phyloP scores from a whole-genome alignment of 2,329 filamentous ascomycete species.

The Ophiostoma sp. region DNA sequence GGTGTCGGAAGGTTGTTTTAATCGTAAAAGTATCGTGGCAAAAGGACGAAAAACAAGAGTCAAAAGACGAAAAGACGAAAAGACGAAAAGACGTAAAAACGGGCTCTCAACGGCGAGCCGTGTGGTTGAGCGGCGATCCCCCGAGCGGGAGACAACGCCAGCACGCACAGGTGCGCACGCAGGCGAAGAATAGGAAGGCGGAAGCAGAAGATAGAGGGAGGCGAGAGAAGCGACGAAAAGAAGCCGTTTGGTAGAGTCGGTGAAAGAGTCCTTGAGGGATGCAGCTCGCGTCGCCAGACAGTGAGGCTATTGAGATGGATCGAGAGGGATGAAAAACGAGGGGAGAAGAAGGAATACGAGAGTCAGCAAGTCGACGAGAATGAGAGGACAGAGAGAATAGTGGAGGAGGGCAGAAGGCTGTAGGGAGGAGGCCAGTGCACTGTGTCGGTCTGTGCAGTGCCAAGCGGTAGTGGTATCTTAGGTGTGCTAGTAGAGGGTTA shows the following conservation, averaged over 20 bases:
- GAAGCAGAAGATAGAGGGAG: not conserved
- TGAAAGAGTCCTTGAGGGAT: not conserved
- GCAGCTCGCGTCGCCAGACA: slow-evolving; percentile 10
- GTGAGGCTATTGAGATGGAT: not conserved
- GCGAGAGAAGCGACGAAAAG: not conserved
- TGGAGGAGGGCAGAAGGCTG: slow-evolving; percentile 17
- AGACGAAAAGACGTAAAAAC: not conserved
- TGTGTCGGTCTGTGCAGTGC: slow-evolving; percentile 6
- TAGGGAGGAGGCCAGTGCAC: not conserved
- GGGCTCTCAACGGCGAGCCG: slow-evolving; percentile 19
- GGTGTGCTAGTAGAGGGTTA: not conserved
- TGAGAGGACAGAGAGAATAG: slow-evolving; percentile 12
- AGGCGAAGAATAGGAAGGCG: not conserved
- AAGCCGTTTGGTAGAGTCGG: not conserved
- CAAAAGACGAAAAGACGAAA: not conserved
- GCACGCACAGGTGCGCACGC: slow-evolving; percentile 8
- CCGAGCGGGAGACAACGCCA: slow-evolving; percentile 21
- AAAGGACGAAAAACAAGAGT: too few species aligned
- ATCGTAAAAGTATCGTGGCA: not conserved
- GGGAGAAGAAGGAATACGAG: slow-evolving; percentile 10
- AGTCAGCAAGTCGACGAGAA: not conserved
- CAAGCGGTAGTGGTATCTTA: not conserved
- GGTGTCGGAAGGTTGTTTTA: not conserved
- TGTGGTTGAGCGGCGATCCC: slow-evolving; percentile 20
- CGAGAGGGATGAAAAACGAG: slow-evolving; percentile 16